A percentile compares a stretch with the other conserved stretches of the same genome.
Evolutionary conservation across 2,329 filamentous ascomycete species (phyloP).

Genomic region (Colletotrichum musicola): DNA sequence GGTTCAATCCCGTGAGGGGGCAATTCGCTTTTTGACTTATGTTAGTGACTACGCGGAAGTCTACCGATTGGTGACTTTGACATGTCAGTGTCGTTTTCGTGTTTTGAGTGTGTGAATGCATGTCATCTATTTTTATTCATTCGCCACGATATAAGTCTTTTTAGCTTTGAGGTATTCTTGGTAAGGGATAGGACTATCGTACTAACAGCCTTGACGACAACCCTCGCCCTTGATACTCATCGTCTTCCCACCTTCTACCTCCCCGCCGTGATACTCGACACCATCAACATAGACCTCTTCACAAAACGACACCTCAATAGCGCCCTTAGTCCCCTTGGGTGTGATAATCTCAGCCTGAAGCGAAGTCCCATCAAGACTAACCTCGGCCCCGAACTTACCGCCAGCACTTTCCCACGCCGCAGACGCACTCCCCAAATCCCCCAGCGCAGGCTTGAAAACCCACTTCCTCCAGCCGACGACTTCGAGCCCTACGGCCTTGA

Average conservation of each 20-base stretch:
- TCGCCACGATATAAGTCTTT: too few relatives aligned
- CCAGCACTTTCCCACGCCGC: constrained; percentile 38
- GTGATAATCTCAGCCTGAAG: constrained; percentile 27
- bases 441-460: constrained; percentile 44
- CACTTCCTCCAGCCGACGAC: constrained; percentile 44
- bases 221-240: constrained; percentile 6
- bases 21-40: neutral
- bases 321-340: constrained; percentile 5
- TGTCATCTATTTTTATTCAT: too few relatives aligned
- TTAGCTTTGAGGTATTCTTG: too few relatives aligned
- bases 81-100: too few relatives aligned
- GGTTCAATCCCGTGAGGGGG: constrained; percentile 40
- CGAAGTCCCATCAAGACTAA: neutral
- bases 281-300: constrained; percentile 17
- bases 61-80: too few relatives aligned
- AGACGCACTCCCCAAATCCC: constrained; percentile 39
- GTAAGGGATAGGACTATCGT: too few relatives aligned
- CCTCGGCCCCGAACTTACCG: constrained; percentile 11
- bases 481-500: constrained; percentile 45
- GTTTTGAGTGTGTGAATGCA: too few relatives aligned
- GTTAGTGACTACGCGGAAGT: too few relatives aligned
- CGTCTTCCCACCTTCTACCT: constrained; percentile 13
- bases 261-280: neutral
- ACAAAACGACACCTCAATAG: neutral
- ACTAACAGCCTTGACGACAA: constrained; percentile 5